These are phyloP conservation scores for Triticum monococcum DNA, from an alignment of 176 grass and related monocot genomes.

Conservation along the genomic window DNA sequence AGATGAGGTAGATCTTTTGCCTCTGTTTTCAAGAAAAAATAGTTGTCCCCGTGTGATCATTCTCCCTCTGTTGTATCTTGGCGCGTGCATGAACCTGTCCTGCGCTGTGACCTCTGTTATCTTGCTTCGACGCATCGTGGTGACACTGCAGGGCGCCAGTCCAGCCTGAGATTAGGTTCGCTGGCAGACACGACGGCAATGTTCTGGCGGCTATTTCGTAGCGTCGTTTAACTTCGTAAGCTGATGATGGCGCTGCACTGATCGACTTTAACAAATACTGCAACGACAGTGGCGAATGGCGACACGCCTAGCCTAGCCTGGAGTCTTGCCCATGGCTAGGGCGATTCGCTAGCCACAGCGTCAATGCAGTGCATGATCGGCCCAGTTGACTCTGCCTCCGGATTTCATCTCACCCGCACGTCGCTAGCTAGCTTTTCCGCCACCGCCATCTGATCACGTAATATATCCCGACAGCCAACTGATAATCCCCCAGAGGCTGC, in stretches of 20 bases:
- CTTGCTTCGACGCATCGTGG: not conserved
- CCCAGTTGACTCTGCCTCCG: not conserved
- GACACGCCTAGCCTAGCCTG: not conserved
- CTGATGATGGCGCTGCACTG: not conserved
- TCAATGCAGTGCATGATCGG: not conserved
- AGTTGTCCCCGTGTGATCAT: not conserved
- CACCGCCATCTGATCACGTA: not conserved
- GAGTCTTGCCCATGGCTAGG: not conserved
- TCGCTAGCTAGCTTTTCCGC: not conserved
- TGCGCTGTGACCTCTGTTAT: not conserved
- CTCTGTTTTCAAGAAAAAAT: not conserved
- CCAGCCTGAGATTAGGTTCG: not conserved
- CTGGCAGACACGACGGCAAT: not conserved
- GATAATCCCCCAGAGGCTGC: not conserved
- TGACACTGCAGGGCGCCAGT: constrained; percentile 6
- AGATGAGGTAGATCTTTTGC: too few relatives aligned
- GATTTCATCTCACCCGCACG: not conserved
- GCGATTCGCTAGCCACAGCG: not conserved
- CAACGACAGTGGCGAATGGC: not conserved
- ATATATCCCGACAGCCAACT: too few relatives aligned
- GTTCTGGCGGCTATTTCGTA: not conserved
- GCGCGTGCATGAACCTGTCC: not conserved
- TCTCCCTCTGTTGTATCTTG: not conserved
- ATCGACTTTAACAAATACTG: not conserved
- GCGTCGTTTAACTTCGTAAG: not conserved